Evolutionary conservation across 306 rosid genomes (phyloP).

Genomic region (Prunus armeniaca): DNA sequence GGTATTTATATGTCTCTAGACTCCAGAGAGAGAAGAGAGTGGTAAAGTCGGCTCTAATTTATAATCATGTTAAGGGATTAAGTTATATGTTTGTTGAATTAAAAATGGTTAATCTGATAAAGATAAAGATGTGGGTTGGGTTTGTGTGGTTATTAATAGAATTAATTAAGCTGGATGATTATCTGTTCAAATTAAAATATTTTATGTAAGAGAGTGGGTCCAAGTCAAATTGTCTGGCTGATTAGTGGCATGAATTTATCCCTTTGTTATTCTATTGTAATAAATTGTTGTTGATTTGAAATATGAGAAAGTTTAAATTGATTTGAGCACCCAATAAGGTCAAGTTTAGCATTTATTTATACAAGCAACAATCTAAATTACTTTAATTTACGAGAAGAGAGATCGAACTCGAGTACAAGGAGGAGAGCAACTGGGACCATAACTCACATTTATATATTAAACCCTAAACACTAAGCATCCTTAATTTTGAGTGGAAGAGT

Average conservation of each 20-base stretch:
- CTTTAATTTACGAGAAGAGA: too few species aligned
- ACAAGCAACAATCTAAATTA: too few species aligned
- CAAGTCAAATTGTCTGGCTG: constrained; percentile 25
- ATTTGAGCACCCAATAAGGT: neutral
- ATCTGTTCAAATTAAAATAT: constrained; percentile 38
- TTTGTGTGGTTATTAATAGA: constrained; percentile 32
- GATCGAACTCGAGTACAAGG: too few species aligned
- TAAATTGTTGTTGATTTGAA: neutral
- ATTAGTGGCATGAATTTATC: neutral
- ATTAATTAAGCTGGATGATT: constrained; percentile 37
- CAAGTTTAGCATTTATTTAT: too few species aligned
- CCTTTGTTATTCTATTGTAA: neutral
- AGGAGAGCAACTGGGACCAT: too few species aligned
- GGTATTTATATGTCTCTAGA: too few species aligned
- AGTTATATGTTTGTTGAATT: constrained; percentile 29
- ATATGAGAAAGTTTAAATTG: neutral
- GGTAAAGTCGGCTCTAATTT: neutral
- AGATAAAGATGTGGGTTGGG: constrained; percentile 37
- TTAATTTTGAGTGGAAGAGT: too few species aligned
- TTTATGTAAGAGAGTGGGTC: constrained; percentile 34
- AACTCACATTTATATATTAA: too few species aligned
- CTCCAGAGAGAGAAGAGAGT: too few species aligned
- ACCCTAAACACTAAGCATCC: too few species aligned
- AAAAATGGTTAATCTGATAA: constrained; percentile 28
- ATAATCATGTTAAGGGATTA: constrained; percentile 28